These are phyloP conservation scores for Haberlea rhodopensis DNA, from an alignment of 257 asterid species.

Conservation along the genomic window DNA sequence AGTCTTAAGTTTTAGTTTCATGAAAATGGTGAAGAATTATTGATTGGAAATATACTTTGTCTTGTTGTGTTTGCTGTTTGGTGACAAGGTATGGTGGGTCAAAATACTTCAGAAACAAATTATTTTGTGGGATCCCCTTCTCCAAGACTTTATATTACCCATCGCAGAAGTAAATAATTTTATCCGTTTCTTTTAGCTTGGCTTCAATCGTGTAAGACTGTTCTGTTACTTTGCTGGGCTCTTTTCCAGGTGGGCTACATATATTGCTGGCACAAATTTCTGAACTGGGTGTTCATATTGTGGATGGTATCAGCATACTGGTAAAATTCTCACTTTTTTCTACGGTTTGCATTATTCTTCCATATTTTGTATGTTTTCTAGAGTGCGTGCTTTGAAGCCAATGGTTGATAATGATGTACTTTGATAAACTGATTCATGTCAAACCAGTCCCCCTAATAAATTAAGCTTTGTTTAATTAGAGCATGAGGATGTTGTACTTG, in stretches of 20 bases:
- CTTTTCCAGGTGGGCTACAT: slow-evolving; percentile 65
- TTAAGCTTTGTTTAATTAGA: not conserved
- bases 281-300: slow-evolving; percentile 50
- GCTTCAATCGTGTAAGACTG: slow-evolving; percentile 8
- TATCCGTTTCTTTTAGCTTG: slow-evolving; percentile 15
- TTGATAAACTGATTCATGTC: slow-evolving; percentile 6
- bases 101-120: too few relatives aligned
- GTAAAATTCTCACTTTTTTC: slow-evolving; percentile 30
- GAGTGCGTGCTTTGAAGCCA: not conserved
- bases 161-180: slow-evolving; percentile 51
- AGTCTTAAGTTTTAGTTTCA: slow-evolving; percentile 13
- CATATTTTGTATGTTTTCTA: slow-evolving; percentile 12
- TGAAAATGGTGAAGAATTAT: not conserved
- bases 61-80: too few relatives aligned
- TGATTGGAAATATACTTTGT: not conserved
- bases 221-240: slow-evolving; percentile 15
- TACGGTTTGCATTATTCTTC: slow-evolving; percentile 11
- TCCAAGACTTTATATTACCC: too few relatives aligned
- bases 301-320: slow-evolving; percentile 60
- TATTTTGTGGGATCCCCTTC: too few relatives aligned
- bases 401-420: too few relatives aligned
- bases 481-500: not conserved
- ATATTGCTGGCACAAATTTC: slow-evolving; percentile 69
- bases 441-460: not conserved
- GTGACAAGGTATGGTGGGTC: too few relatives aligned